Evolutionary conservation across 257 asterid genomes (phyloP), one percentile per base, ranked within the genome.

Genomic region (Nicotiana tabacum): DNA sequence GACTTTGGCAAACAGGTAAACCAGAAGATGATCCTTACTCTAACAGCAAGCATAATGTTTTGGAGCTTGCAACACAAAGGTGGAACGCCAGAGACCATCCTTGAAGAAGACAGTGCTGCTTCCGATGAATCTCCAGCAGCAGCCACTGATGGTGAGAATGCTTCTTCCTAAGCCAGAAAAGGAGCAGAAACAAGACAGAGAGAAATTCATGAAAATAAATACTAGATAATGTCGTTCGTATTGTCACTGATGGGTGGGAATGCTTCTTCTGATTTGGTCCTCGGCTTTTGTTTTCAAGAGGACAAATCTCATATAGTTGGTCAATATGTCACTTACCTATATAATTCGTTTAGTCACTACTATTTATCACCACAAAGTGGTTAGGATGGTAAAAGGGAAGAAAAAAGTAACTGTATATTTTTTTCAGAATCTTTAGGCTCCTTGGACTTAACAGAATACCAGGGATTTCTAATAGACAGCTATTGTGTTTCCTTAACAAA

Each of bases 31-130:
- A 76, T 76, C 5, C 80, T 76, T 29, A 53, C 80, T 76, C 80
- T 76, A 17, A 51, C 80, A 16, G 80, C 80, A 76, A 53, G 80
- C 65, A 76, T 76, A 27, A 76, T 76, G 80, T 76, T 48, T 76
- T 76, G 80, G 80, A 76, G 80, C 80, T 76, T 76, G 65, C 80
- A 27, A 53, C 80, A 76, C 55, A 51, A 76, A 76, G 80, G 64
- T 4, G 80, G 30, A 48, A 29, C 80, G 16, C 64, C 65, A 51
- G 65, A 76, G 46, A 51, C 80, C 80, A 53, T 76, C 64, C 80
- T 62, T 76, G 80, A 76, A 76, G 80, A 76, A 76, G 80, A 76
- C 29, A 27, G 4, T 29, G 65, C 46, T 76, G 80, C 80, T 74
- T 74, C 15, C 4, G 80, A 76, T 16, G 65, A 21, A 51, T 51